A percentile compares a stretch with the other conserved stretches of the same genome.
These are phyloP conservation scores for Saturnispora sanitii DNA, from an alignment of 805 yeast genomes.

Conservation along the genomic window DNA sequence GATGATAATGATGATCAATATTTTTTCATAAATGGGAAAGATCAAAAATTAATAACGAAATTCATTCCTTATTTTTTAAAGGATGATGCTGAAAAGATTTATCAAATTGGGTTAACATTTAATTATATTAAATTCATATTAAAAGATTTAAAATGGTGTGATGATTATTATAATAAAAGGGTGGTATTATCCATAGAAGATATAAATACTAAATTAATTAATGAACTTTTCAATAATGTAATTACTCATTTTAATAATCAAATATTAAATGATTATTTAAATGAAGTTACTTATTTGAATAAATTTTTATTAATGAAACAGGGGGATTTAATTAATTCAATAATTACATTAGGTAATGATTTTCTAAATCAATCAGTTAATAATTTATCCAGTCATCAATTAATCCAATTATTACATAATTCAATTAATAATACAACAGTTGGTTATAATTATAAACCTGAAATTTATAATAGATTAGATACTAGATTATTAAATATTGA, in stretches of 20 bases:
- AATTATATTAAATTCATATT: constrained; percentile 27
- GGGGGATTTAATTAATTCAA: constrained; percentile 71
- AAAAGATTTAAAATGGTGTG: constrained; percentile 34
- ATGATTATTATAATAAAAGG: constrained; percentile 1
- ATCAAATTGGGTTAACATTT: constrained; percentile 63
- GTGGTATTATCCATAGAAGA: no score
- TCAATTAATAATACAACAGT: constrained; percentile 50
- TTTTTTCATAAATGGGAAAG: constrained; percentile 11
- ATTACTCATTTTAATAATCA: constrained; percentile 37
- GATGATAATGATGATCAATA: background rate
- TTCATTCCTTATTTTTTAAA: constrained; percentile 40
- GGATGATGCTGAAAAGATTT: constrained; percentile 35
- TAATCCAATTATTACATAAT: constrained; percentile 55
- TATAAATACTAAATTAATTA: constrained; percentile 18
- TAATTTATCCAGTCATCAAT: constrained; percentile 52
- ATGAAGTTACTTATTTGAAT: constrained; percentile 54
- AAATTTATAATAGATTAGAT: constrained; percentile 51
- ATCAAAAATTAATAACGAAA: constrained; percentile 2
- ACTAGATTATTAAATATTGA: constrained; percentile 71
- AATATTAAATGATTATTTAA: constrained; percentile 38
- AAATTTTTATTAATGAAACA: constrained; percentile 59
- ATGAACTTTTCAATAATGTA: constrained; percentile 37
- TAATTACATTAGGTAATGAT: constrained; percentile 45
- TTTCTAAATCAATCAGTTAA: constrained; percentile 52
- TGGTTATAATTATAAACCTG: constrained; percentile 27